Percentiles rank a stretch among this genome's conserved stretches.
Conservation (phyloP, 345 rosid genomes). For the Hevea brasiliensis region DNA sequence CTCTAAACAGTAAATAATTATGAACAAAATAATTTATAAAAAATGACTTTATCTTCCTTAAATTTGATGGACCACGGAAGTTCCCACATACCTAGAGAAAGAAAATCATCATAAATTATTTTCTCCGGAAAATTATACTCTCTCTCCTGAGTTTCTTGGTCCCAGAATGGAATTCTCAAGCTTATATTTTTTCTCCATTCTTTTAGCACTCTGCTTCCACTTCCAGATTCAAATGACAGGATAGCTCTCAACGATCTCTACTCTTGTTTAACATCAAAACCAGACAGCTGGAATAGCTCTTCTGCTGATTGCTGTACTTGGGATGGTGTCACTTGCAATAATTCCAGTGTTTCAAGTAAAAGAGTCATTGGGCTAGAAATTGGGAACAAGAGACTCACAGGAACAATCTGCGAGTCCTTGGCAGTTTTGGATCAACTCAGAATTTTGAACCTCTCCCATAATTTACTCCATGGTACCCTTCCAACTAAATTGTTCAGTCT, state of each 20-base stretch:
- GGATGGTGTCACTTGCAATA: slow-evolving; percentile 29
- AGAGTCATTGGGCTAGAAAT: slow-evolving; percentile 35
- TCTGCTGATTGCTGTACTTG: slow-evolving; percentile 31
- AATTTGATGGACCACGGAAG: too few species aligned
- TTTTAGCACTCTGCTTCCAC: not conserved
- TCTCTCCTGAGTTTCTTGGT: not conserved
- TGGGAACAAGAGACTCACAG: slow-evolving; percentile 18
- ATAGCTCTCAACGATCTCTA: not conserved
- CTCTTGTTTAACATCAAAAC: not conserved
- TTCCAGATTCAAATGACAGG: not conserved
- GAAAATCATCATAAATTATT: too few species aligned
- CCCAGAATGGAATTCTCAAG: not conserved
- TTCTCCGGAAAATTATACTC: too few species aligned
- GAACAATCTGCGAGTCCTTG: slow-evolving; percentile 24
- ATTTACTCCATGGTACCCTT: slow-evolving; percentile 11
- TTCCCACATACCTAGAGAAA: too few species aligned
- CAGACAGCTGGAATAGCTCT: not conserved
- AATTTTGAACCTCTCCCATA: slow-evolving; percentile 36
- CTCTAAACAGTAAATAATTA: too few species aligned
- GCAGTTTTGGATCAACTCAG: slow-evolving; percentile 26
- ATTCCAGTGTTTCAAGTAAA: not conserved
- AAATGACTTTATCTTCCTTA: too few species aligned
- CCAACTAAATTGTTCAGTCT: slow-evolving; percentile 24
- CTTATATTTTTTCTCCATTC: not conserved
- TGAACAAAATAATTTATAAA: too few species aligned